Conservation (phyloP, 2,329 filamentous ascomycete genomes). For the Cercospora zeae-maydis region DNA sequence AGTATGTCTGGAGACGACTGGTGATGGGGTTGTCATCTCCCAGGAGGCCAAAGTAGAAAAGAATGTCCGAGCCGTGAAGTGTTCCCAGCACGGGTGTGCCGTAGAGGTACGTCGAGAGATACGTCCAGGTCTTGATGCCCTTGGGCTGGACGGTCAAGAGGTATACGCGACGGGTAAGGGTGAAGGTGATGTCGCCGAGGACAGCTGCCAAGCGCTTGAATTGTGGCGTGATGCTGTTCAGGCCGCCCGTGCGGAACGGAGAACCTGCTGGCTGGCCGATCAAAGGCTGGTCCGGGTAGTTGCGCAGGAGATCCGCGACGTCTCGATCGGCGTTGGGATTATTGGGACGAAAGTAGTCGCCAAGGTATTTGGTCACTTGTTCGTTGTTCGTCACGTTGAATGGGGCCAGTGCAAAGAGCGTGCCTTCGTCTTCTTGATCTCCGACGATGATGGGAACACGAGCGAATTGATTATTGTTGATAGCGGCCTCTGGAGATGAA, state of each 20-base stretch:
- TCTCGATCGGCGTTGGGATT: constrained; percentile 42
- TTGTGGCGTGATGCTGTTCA: constrained; percentile 72
- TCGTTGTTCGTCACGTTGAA: constrained; percentile 61
- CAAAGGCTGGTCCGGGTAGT: constrained; percentile 55
- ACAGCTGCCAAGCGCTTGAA: constrained; percentile 75
- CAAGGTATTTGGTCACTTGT: constrained; percentile 61
- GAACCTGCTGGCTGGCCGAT: constrained; percentile 55
- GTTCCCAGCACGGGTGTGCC: constrained; percentile 71
- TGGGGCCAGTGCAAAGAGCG: constrained; percentile 56
- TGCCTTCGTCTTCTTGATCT: constrained; percentile 71
- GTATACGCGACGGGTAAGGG: constrained; percentile 64
- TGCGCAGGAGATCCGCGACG: constrained; percentile 56
- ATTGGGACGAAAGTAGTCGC: constrained; percentile 48
- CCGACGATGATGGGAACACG: constrained; percentile 57
- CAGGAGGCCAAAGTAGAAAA: constrained; percentile 12
- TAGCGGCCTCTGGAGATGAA: constrained; percentile 60
- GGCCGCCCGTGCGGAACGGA: constrained; percentile 64
- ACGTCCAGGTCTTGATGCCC: constrained; percentile 68
- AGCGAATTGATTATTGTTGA: constrained; percentile 40
- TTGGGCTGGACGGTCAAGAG: constrained; percentile 49
- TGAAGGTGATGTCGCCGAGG: constrained; percentile 70
- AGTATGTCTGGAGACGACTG: constrained; percentile 61
- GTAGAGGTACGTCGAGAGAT: constrained; percentile 68
- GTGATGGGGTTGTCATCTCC: constrained; percentile 17
- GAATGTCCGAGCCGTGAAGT: constrained; percentile 60